Conservation (phyloP, 2,329 filamentous ascomycete genomes). For the Ophiocordyceps camponoti-rufipedis region DNA sequence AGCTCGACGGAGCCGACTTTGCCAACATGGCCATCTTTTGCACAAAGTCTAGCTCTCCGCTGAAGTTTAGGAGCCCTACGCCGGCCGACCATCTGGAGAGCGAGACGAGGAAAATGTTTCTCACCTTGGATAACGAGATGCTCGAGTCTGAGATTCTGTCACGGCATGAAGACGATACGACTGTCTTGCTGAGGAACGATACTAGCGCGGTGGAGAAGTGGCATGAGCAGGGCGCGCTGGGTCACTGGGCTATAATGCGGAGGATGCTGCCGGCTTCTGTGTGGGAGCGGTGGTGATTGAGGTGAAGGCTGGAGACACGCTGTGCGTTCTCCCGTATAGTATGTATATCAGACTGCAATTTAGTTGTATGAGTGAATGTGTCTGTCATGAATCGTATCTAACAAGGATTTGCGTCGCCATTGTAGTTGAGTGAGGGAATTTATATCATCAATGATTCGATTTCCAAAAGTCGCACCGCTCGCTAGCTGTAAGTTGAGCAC, state of each 20-base stretch:
- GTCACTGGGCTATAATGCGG: slow-evolving; percentile 89
- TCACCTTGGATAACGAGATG: slow-evolving; percentile 58
- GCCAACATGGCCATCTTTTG: slow-evolving; percentile 97
- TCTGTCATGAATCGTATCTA: too few species aligned
- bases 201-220: slow-evolving; percentile 49
- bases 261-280: slow-evolving; percentile 56
- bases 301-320: too few species aligned
- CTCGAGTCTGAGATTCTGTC: slow-evolving; percentile 29
- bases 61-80: slow-evolving; percentile 49
- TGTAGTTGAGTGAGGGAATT: too few species aligned
- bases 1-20: slow-evolving; percentile 46
- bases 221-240: slow-evolving; percentile 59
- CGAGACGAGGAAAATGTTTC: slow-evolving; percentile 46
- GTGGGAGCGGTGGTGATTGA: slow-evolving; percentile 66
- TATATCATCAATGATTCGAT: too few species aligned
- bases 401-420: too few species aligned
- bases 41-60: slow-evolving; percentile 35
- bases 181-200: slow-evolving; percentile 42
- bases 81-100: slow-evolving; percentile 55
- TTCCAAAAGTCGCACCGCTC: too few species aligned
- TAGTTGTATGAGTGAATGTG: too few species aligned
- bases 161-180: slow-evolving; percentile 19
- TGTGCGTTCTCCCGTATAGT: too few species aligned
- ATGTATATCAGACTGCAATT: too few species aligned
- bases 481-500: too few species aligned